phyloP scores from a whole-genome alignment of 2,329 filamentous ascomycete species.

The Thielaviopsis euricoi region DNA sequence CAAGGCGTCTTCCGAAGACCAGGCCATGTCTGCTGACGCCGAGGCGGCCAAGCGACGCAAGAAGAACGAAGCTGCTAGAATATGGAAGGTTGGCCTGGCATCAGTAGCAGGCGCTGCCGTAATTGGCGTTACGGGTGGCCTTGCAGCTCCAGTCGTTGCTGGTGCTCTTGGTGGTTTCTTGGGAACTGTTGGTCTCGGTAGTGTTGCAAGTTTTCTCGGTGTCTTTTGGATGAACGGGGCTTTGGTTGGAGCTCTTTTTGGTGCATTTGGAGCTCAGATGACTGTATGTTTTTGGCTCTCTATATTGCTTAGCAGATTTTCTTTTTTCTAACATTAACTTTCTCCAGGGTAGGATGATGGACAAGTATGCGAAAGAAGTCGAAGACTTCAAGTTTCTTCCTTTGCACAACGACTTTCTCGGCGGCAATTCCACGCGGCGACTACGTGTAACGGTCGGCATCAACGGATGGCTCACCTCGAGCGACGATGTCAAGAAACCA shows the following conservation, averaged over 20 bases:
- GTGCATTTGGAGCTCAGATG: conserved; percentile 71
- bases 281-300: conserved; percentile 23
- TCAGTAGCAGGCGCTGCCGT: conserved; percentile 76
- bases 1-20: conserved; percentile 37
- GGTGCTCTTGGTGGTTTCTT: conserved; percentile 71
- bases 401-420: conserved; percentile 26
- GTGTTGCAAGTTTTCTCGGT: conserved; percentile 72
- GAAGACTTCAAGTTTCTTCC: conserved; percentile 70
- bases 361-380: conserved; percentile 73
- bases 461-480: conserved; percentile 67
- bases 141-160: conserved; percentile 79
- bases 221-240: conserved; percentile 75
- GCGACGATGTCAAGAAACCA: conserved; percentile 60
- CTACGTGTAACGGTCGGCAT: conserved; percentile 72
- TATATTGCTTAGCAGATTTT: not conserved
- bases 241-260: conserved; percentile 73
- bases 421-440: conserved; percentile 19
- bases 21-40: conserved; percentile 52
- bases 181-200: conserved; percentile 70
- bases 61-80: conserved; percentile 50
- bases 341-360: conserved; percentile 58
- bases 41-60: conserved; percentile 60
- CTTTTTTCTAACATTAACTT: not conserved
- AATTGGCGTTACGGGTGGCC: conserved; percentile 79
- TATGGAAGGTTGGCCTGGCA: conserved; percentile 84